phyloP scores from a whole-genome alignment of 2,329 filamentous ascomycete species.

The Phoma sp. region DNA sequence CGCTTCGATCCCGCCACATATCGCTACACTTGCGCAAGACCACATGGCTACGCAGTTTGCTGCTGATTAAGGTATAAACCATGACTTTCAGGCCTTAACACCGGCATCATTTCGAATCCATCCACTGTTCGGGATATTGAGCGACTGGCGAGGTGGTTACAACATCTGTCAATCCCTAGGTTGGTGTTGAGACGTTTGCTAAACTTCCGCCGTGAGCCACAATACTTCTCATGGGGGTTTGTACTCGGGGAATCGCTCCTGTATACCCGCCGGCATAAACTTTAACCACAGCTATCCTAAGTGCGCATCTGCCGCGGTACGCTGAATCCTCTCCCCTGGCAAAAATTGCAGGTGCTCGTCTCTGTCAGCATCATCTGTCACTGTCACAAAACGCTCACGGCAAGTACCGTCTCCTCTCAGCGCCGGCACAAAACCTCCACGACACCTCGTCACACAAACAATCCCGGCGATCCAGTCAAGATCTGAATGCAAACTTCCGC shows the following conservation, averaged over 20 bases:
- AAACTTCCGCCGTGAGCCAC: too few species aligned
- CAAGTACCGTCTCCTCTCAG: constrained; percentile 2
- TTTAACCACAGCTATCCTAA: neutral
- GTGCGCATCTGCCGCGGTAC: neutral
- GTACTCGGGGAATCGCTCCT: too few species aligned
- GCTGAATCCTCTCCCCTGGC: neutral
- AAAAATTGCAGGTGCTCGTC: neutral
- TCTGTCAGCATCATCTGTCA: neutral
- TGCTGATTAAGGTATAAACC: neutral
- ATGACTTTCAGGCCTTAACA: neutral
- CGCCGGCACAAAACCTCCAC: neutral
- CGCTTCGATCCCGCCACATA: neutral
- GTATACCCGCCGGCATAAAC: too few species aligned
- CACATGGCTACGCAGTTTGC: neutral
- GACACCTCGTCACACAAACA: constrained; percentile 1
- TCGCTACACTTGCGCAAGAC: neutral
- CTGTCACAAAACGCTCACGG: constrained; percentile 3
- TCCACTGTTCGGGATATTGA: neutral
- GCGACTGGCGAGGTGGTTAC: too few species aligned
- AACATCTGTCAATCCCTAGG: too few species aligned
- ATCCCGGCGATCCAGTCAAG: constrained; percentile 6
- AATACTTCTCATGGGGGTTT: too few species aligned
- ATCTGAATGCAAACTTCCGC: neutral
- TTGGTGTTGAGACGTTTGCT: too few species aligned
- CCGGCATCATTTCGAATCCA: too few species aligned